Base-by-base conservation (phyloP, 768 basidiomycete genomes). In the Trametes cingulata region DNA sequence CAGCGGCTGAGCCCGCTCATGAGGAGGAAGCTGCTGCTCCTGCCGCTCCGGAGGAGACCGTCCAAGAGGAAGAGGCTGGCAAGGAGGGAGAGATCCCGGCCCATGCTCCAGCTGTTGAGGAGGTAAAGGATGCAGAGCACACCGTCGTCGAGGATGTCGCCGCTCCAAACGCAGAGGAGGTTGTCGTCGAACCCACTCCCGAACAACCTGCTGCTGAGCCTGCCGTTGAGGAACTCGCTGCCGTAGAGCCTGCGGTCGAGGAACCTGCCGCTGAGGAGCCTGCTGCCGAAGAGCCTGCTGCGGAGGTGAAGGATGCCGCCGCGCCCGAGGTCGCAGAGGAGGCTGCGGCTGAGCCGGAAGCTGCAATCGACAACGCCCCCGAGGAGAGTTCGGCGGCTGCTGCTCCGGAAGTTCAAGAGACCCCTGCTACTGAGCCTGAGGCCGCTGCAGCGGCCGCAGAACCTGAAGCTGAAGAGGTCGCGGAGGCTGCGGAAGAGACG, bases 111-210 rank as follows among this genome's bases (percentile, higher is more conserved):
- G 45, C 3, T 35, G 45, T 48, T 1, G 55, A 56, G 46, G 55
- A 56, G n/a, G 46, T 48, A 15, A 41, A 57, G 40, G 56, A 57
- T 15, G 56, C 25, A 33, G 56, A 57, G 27, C 27, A 17, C 25
- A 25, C 47, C 5, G 56, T 49, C 6, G 40, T 49, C 19, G 39
- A 39, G n/a, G 56, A 57, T 15, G 39, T 49, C 19, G 56, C 40
- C 22, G 39, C 47, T 0, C 37, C 47, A 8, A 10, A 37, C 17
- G 47, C 56, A 7, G 56, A 49, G 27, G 47, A 57, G 14, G 25
- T 57, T 14, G 12, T 29, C 12, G 47, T 57, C 27, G 47, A 56
- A 15, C 53, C 53, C 20, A n/a, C 25, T 14, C 22, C 17, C 15
- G 46, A 49, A 19, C 29, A 47, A 29, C 17, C 45, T 12, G 25